phyloP scores from a whole-genome alignment of 2,329 filamentous ascomycete species.

The Didymella segeticola region DNA sequence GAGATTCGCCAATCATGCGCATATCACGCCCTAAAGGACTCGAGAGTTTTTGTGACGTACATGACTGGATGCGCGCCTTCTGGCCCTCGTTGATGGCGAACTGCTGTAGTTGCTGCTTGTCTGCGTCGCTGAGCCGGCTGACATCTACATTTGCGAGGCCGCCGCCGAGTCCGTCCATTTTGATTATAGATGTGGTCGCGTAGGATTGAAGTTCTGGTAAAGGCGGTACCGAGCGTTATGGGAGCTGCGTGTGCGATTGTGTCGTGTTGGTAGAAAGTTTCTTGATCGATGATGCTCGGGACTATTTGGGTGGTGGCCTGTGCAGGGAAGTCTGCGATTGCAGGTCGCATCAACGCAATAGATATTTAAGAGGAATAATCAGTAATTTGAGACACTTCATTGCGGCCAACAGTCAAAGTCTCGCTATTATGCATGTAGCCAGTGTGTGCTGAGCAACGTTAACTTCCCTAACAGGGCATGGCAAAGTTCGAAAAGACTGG shows the following conservation, averaged over 20 bases:
- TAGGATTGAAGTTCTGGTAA: background rate
- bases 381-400: too few species aligned
- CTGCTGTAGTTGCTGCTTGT: slow-evolving; percentile 86
- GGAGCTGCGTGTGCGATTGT: background rate
- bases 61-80: slow-evolving; percentile 73
- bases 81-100: slow-evolving; percentile 86
- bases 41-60: slow-evolving; percentile 25
- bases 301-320: slow-evolving; percentile 2
- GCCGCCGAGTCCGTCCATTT: slow-evolving; percentile 50
- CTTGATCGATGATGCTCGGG: slow-evolving; percentile 3
- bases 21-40: background rate
- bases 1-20: background rate
- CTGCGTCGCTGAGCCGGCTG: slow-evolving; percentile 76
- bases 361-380: too few species aligned
- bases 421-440: too few species aligned
- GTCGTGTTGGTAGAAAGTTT: slow-evolving; percentile 22
- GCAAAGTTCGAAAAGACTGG: too few species aligned
- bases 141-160: slow-evolving; percentile 65
- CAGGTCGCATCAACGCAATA: too few species aligned
- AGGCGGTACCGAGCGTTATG: too few species aligned
- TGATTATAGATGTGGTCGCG: slow-evolving; percentile 5
- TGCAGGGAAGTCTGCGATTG: too few species aligned
- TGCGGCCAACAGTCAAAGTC: too few species aligned
- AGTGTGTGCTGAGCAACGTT: too few species aligned
- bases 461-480: too few species aligned